These are phyloP conservation scores for Scortechinia acanthostroma DNA, from an alignment of 2,329 filamentous ascomycete genomes.

Conservation along the genomic window DNA sequence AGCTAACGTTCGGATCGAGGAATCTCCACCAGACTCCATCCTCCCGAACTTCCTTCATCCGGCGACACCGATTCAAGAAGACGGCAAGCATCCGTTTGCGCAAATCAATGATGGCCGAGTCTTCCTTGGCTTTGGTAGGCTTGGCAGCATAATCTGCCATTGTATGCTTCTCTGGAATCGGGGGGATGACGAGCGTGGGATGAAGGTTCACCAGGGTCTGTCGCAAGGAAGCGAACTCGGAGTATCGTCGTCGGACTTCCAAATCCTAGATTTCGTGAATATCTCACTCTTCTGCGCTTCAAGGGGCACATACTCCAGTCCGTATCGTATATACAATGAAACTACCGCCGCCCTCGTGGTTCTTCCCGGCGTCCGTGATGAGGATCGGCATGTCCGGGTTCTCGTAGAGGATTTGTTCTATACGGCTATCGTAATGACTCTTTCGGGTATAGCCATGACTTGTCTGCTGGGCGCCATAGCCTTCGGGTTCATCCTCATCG, in stretches of 20 bases:
- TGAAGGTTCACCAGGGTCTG: constrained; percentile 85
- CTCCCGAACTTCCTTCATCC: constrained; percentile 83
- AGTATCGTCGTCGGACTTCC: constrained; percentile 90
- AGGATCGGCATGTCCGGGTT: constrained; percentile 82
- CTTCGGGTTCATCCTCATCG: neutral
- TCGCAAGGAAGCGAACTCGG: constrained; percentile 86
- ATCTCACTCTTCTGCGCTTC: constrained; percentile 5
- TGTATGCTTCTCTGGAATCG: constrained; percentile 96
- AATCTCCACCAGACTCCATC: constrained; percentile 98
- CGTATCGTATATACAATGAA: constrained; percentile 97
- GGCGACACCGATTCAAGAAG: constrained; percentile 85
- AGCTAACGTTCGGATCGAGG: constrained; percentile 94
- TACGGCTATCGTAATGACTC: constrained; percentile 81
- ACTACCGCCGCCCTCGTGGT: constrained; percentile 79
- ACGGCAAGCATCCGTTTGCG: constrained; percentile 95
- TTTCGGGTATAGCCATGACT: neutral
- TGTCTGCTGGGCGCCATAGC: neutral
- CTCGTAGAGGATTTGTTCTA: constrained; percentile 96
- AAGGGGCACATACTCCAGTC: constrained; percentile 63
- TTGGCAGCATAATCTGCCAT: constrained; percentile 98
- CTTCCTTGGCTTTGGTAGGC: constrained; percentile 95
- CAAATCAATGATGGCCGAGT: constrained; percentile 91
- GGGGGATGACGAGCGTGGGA: constrained; percentile 88
- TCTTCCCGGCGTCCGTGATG: constrained; percentile 94
- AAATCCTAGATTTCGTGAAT: constrained; percentile 61